Conservation (phyloP, 1,284 basidiomycete species). For the Papiliotrema nemorosa region DNA sequence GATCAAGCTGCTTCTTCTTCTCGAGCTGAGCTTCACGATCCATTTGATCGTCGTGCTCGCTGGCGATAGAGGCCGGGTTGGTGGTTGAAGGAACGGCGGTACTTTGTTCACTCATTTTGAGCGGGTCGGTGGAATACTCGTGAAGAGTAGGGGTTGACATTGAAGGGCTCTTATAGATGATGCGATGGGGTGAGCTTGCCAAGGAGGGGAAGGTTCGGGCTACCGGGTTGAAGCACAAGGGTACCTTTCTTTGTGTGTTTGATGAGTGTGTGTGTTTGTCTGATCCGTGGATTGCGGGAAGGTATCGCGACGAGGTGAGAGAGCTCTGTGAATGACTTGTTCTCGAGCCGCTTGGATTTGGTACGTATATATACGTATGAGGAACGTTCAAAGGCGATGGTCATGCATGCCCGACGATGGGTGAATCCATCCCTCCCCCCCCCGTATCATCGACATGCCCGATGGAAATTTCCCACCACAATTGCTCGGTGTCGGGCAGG, state of each 20-base stretch:
- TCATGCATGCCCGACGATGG: not conserved
- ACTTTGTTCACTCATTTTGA: not conserved
- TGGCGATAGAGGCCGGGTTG: not conserved
- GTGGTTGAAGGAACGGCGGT: not conserved
- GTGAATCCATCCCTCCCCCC: not conserved
- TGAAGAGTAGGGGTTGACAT: not conserved
- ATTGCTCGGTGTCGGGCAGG: not conserved
- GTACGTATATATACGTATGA: too few species aligned
- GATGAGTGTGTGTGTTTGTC: too few species aligned
- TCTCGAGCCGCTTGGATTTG: too few species aligned
- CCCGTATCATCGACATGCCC: not conserved
- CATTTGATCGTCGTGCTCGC: not conserved
- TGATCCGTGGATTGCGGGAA: too few species aligned
- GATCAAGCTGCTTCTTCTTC: not conserved
- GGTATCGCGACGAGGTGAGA: too few species aligned
- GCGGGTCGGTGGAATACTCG: not conserved
- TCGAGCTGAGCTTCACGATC: conserved; percentile 1
- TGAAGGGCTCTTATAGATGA: not conserved
- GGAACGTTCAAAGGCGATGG: too few species aligned
- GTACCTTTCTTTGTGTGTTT: too few species aligned
- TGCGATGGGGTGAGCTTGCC: too few species aligned
- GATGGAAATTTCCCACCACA: not conserved
- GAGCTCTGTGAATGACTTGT: too few species aligned
- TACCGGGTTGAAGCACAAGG: too few species aligned
- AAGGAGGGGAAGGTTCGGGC: too few species aligned